Conservation (phyloP, 305 asterid species). For the Stenogyne calaminthoides region DNA sequence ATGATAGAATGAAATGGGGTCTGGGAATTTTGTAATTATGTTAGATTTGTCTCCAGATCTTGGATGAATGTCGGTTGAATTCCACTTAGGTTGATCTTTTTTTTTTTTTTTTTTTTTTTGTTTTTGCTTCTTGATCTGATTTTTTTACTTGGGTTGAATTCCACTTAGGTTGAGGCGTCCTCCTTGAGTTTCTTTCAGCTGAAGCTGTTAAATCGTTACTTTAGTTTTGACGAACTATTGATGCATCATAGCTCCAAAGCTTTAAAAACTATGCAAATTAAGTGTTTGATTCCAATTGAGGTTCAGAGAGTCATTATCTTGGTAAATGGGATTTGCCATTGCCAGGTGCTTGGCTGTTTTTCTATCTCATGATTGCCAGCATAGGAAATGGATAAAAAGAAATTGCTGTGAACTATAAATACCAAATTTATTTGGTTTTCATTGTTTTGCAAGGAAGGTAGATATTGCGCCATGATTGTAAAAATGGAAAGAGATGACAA, state of each 20-base stretch:
- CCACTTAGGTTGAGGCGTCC: no score
- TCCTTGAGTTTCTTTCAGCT: neutral
- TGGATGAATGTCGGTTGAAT: neutral
- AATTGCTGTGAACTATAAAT: neutral
- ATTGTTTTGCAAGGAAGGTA: neutral
- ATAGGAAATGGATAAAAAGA: no score
- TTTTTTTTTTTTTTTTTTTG: neutral
- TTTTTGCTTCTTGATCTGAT: no score
- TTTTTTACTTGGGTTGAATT: no score
- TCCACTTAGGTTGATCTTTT: neutral
- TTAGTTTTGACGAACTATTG: neutral
- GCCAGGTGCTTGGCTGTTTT: neutral
- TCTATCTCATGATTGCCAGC: neutral
- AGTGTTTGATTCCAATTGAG: neutral
- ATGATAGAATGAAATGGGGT: conserved; percentile 2
- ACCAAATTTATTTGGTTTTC: neutral
- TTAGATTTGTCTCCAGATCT: conserved; percentile 11
- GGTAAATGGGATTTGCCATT: neutral
- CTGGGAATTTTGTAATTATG: neutral
- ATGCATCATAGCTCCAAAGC: conserved; percentile 15
- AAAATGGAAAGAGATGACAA: neutral
- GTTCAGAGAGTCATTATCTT: neutral
- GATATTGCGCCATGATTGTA: neutral
- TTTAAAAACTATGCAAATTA: neutral
- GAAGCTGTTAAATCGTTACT: neutral